These are phyloP conservation scores for Cucurbita argyrosperma DNA, from an alignment of 306 rosid genomes.

Conservation along the genomic window DNA sequence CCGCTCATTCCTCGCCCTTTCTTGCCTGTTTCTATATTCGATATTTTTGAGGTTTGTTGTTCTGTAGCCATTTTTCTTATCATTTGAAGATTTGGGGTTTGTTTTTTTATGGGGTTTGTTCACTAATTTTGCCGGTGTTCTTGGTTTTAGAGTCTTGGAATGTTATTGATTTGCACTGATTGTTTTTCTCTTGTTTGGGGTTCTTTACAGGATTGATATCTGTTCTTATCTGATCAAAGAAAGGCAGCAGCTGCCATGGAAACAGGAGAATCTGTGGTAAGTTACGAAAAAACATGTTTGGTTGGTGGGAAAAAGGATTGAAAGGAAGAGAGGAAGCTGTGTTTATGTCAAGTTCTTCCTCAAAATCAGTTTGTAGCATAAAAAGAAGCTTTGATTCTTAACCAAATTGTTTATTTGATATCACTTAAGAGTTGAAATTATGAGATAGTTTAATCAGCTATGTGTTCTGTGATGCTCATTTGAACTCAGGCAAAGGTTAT, in stretches of 20 bases:
- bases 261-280: slow-evolving; percentile 69
- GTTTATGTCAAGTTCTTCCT: background rate
- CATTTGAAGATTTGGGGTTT: background rate
- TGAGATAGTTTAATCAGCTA: background rate
- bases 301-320: background rate
- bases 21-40: background rate
- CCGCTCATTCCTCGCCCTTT: slow-evolving; percentile 2
- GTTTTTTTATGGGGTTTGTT: background rate
- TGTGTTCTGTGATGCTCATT: slow-evolving; percentile 1
- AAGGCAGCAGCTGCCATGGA: slow-evolving; percentile 41
- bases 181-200: background rate
- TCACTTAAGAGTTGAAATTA: background rate
- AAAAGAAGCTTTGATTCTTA: background rate
- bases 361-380: background rate
- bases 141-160: background rate
- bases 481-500: slow-evolving; percentile 38
- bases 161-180: background rate
- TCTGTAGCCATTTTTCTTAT: background rate
- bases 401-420: background rate
- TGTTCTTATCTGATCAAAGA: slow-evolving; percentile 21
- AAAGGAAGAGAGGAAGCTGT: background rate
- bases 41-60: background rate
- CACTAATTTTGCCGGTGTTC: background rate
- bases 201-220: slow-evolving; percentile 15
- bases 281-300: slow-evolving; percentile 12